Evolutionary conservation across 306 rosid genomes (phyloP).

Genomic region (Cyclanthera cordifolia): DNA sequence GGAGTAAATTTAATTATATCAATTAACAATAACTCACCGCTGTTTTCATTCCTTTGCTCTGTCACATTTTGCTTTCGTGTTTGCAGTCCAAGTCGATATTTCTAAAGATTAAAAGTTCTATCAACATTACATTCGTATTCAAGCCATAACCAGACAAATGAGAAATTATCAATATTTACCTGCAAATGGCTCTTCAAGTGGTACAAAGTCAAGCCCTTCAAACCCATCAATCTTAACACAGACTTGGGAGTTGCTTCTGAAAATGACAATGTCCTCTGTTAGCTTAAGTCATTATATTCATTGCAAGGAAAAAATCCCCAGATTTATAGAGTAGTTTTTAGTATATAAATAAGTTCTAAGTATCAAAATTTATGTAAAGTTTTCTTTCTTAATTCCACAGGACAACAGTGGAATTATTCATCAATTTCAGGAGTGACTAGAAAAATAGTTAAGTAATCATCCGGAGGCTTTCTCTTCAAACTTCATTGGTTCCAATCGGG

Average conservation of each 20-base stretch:
- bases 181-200: conserved; percentile 98
- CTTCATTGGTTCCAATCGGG: not conserved
- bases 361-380: not conserved
- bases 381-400: not conserved
- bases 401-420: too few relatives aligned
- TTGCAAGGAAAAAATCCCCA: not conserved
- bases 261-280: not conserved
- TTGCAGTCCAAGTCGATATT: conserved; percentile 84
- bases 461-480: not conserved
- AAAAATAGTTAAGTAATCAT: not conserved
- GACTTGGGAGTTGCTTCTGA: conserved; percentile 95
- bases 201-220: conserved; percentile 86
- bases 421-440: not conserved
- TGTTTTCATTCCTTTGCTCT: conserved; percentile 44
- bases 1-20: too few relatives aligned
- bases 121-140: not conserved
- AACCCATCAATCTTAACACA: conserved; percentile 78
- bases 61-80: conserved; percentile 31
- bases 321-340: not conserved
- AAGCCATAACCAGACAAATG: conserved; percentile 2
- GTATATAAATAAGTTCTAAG: not conserved
- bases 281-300: not conserved
- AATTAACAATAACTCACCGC: conserved; percentile 43
- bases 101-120: conserved; percentile 31
- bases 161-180: conserved; percentile 27